Evolutionary conservation across 2,329 filamentous ascomycete genomes (phyloP), one percentile per base, ranked within the genome.

Genomic region (Cucurbitaria berberidis): DNA sequence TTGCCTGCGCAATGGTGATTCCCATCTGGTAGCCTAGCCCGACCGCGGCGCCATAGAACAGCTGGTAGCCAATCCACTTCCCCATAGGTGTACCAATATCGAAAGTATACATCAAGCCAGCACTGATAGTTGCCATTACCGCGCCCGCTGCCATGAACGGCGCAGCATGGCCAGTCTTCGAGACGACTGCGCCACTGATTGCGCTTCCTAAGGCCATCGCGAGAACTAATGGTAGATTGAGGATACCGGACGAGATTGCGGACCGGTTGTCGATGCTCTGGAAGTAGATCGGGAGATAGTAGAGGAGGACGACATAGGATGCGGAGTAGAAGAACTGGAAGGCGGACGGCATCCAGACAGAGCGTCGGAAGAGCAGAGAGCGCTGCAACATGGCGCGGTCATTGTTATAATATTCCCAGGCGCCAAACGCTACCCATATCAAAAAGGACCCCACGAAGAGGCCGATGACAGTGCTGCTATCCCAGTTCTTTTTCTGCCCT

Each of bases 231-330:
- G 78, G 74, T 10, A 81, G 59, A 45, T 77, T 80, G 29, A 70
- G 64, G 11, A 82, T 67, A 5, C 79, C 79, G 2, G 71, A 76
- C 21, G 62, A 46, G 11, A 69, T 64, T 0, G 79, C 68, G 8
- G 58, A 69, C 11, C 68, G 64, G 41, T 68, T 66, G 18, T 65
- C 57, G 8, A 80, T 69, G 1, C 70, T 67, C 62, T 82, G 80
- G 66, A 82, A 82, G 59, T 80, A 82, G 29, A 82, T 77, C 8
- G 79, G 79, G 0, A 81, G 66, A 57, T 78, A 80, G 64, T 80
- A 81, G 9, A 80, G 57, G 2, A 75, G 45, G 13, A 77, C 21
- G 50, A 77, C 72, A 48, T 73, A 77, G 10, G 55, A 39, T 13
- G 75, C 76, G 59, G 52, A 47, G 45, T 67, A 59, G 48, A 77